Percentiles rank a stretch among this genome's conserved stretches.
Evolutionary conservation across 108 stramenopile genomes (phyloP).

Genomic region (Pseudonitzschia pungens): DNA sequence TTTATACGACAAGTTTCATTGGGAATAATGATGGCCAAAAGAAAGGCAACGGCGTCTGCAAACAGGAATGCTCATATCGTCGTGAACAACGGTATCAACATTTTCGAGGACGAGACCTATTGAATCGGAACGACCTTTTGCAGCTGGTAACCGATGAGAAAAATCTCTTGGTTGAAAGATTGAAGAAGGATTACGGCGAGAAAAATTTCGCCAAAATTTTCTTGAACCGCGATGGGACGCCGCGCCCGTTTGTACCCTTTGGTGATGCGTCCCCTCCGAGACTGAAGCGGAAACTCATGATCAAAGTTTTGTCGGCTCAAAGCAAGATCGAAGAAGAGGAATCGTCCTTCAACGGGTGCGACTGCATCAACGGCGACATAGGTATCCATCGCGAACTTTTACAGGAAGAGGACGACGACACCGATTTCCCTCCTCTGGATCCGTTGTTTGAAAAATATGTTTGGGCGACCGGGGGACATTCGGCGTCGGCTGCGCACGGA

Average conservation of each 20-base stretch:
- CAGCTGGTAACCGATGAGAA: not conserved
- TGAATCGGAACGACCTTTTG: conserved; percentile 10
- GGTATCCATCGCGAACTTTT: not conserved
- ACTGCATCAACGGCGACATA: conserved; percentile 14
- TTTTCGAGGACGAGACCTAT: conserved; percentile 6
- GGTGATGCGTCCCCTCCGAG: not conserved
- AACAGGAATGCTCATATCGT: not conserved
- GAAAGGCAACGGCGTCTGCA: not conserved
- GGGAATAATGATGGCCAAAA: not conserved
- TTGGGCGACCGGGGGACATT: conserved; percentile 72
- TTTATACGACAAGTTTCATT: not conserved
- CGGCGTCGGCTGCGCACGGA: conserved; percentile 74
- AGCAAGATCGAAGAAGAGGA: not conserved
- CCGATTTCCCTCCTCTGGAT: not conserved
- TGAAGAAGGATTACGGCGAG: conserved; percentile 33
- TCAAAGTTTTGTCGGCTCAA: conserved; percentile 32
- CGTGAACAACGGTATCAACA: conserved; percentile 1
- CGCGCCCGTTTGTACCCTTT: conserved; percentile 10
- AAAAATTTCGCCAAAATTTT: conserved; percentile 26
- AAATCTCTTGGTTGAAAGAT: not conserved
- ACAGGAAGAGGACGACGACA: not conserved
- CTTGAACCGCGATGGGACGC: not conserved
- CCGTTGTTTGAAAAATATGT: conserved; percentile 21
- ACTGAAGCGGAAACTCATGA: conserved; percentile 32
- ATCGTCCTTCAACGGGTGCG: conserved; percentile 6